Base-by-base conservation (phyloP, 345 rosid species). In the Rhizophora apiculata region DNA sequence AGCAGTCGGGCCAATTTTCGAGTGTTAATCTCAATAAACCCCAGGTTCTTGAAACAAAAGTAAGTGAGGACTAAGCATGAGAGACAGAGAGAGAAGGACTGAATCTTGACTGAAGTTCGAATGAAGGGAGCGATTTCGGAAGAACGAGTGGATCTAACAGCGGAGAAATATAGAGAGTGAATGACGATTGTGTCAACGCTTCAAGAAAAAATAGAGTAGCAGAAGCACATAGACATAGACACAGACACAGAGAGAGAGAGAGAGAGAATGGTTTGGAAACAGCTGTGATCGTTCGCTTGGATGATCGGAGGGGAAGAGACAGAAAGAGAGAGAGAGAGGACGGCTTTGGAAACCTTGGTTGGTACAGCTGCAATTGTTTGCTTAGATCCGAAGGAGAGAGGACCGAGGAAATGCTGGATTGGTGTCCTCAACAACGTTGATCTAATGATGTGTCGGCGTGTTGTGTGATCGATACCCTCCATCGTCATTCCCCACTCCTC, bases 71-170 rank as follows among this genome's bases (percentile, higher is more conserved):
- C 22, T 27, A 37, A 13, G 26, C 31, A 8, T 24, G 34, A 8
- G 15, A 5, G 1, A 39, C 37, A 34, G 37, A 34, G 37, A 34
- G 10, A 34, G 37, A 34, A 34, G 37, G 1, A 34, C 37, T 9
- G 37, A 34, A 1, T 8, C 9, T 34, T 34, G 37, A 34, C 37
- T 34, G 9, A 7, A 7, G 37, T 34, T 34, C 8, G 37, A 34
- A 34, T 34, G 8, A 34, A 34, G 9, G 37, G 9, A 34, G 37
- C 10, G 37, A 34, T 34, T 34, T 34, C 8, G 9, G n/a, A 63
- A 37, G 11, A 63, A 43, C 26, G 60, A 22, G 19, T 56, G 65
- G 64, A 63, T 72, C 75, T 72, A 30, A 62, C 6, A 36, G 60
- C 43, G 22, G 34, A 8, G 21, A 36, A 29, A 8, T 32, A 19